Evolutionary conservation across 345 rosid genomes (phyloP), one percentile per base, ranked within the genome.

Genomic region (Adansonia digitata): DNA sequence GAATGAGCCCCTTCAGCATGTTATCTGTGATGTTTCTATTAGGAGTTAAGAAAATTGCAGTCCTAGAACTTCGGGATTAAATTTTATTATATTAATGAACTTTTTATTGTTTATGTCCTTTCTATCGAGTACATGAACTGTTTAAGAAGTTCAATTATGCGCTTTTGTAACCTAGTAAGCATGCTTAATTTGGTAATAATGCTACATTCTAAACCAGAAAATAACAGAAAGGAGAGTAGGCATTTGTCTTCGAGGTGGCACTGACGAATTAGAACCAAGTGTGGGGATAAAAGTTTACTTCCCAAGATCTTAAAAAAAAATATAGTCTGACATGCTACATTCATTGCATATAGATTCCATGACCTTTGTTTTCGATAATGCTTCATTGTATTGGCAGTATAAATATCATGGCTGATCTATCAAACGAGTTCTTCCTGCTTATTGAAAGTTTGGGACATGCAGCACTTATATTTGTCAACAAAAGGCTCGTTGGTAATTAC

Each of bases 401-500:
- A 48, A n/a, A 71, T 69, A 82, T 79, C 64, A 67, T 17, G 46
- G 69, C 79, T 29, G 78, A 27, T 24, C 79, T 73, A 73, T 76
- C 51, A 18, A 78, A 71, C 35, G 85, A 85, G 5, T 46, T 26
- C 3, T 9, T 69, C 71, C 35, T 89, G 71, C 64, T 45, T 40
- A 74, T 87, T 71, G 80, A 53, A 74, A 89, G 93, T 75, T 70
- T 85, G 80, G 93, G 93, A 43, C 93, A 89, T 71, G 90, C 88
- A 4, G 93, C 89, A 27, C 86, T 87, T 51, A 81, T 89, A 73
- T 89, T 85, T 81, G 71, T 87, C 26, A 89, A 89, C 82, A 82
- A 84, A 75, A 72, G 31, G 69, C 76, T 73, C 39, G 72, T 85
- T 5, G 89, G 93, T 84, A 55, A 39, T 84, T 73, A 42, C 2